Base-by-base conservation (phyloP, 1,139 yeast genomes). In the Geotrichum australiense region DNA sequence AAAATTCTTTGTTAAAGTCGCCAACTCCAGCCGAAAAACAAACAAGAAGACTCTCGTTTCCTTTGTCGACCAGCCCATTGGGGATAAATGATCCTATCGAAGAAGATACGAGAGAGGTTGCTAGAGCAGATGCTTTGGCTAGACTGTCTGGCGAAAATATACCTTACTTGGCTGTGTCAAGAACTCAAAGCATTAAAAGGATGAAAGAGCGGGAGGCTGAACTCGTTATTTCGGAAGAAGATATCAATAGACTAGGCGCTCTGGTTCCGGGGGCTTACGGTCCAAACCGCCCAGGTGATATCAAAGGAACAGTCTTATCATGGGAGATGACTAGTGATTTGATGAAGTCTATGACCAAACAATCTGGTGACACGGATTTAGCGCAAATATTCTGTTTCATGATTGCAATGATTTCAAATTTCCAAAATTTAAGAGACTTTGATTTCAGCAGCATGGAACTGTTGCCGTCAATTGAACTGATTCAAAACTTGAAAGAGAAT, bases 271-370 rank as follows among this genome's bases (percentile, higher is more conserved):
- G 7, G 20, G 18, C 24, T 14, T 24, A 12, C 1, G 43, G 43
- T 8, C 43, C 43, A 14, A 6, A 5, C 19, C 26, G 43, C 4
- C 43, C 43, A n/a, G 39, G 35, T 5, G 39, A 53, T 14, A 51
- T 55, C 14, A 41, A 47, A n/a, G 59, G 58, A 4, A 51, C 57
- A 2, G 49, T 52, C 4, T 41, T 55, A 28, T 55, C 59, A 2
- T 56, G 61, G 61, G 42, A 49, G 43, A 56, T 55, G 59, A 50
- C 59, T 6, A 46, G 55, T 10, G 58, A 55, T 21, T 40, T 56
- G 14, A 37, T 56, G 25, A 35, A 26, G 11, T 21, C 39, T 19
- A 6, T 29, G 6, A 29, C 15, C 35, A 41, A n/a, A n/a, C n/a
- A 41, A 15, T 42, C 51, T 7, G 32, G 43, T 38, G 18, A 24